Conservation (phyloP, 257 asterid species). For the Nemophila menziesii region DNA sequence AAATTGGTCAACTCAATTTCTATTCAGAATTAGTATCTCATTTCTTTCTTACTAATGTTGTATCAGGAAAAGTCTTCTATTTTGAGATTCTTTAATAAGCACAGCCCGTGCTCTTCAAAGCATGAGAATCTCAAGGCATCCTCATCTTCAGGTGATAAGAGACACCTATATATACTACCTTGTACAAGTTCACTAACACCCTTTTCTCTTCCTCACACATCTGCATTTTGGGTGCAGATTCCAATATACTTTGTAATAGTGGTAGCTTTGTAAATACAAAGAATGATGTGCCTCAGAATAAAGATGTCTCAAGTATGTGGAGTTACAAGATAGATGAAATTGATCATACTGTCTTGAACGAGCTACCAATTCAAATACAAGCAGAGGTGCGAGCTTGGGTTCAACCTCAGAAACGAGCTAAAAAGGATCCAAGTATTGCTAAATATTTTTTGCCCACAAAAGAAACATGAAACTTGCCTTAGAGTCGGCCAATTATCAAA, state of each 20-base stretch:
- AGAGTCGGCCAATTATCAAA: no score
- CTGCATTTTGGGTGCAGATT: conserved; percentile 3
- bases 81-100: conserved; percentile 44
- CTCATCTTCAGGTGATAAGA: conserved; percentile 42
- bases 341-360: conserved; percentile 52
- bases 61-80: conserved; percentile 62
- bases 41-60: conserved; percentile 8
- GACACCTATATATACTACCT: conserved; percentile 1
- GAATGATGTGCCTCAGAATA: conserved; percentile 21
- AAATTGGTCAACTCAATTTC: background rate
- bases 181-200: background rate
- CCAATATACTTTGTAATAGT: conserved; percentile 10
- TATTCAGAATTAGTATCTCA: background rate
- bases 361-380: conserved; percentile 66
- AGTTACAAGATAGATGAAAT: conserved; percentile 59
- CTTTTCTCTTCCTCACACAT: background rate
- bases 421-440: conserved; percentile 49
- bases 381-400: conserved; percentile 67
- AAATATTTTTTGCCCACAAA: conserved; percentile 51
- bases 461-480: conserved; percentile 8
- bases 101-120: conserved; percentile 24
- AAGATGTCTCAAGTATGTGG: conserved; percentile 35
- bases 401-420: conserved; percentile 63
- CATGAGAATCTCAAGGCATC: conserved; percentile 26
- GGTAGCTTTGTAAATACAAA: conserved; percentile 6